Conservation (phyloP, 768 basidiomycete genomes). For the Hygrocybe coccinea region DNA sequence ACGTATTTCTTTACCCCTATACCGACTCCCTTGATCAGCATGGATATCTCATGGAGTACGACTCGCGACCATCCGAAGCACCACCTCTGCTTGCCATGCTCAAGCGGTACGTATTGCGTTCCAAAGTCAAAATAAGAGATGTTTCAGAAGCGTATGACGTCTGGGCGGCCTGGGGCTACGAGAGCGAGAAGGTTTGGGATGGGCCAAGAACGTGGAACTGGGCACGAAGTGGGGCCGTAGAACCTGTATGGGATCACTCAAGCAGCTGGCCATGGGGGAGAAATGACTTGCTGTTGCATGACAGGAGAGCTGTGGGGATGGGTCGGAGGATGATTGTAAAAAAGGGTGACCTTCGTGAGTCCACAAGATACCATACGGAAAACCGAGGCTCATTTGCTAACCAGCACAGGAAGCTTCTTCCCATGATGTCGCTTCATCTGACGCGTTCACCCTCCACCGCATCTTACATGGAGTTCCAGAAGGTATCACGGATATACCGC, state of each 20-base stretch:
- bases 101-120: conserved; percentile 80
- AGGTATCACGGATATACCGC: conserved; percentile 68
- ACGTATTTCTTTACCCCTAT: conserved; percentile 77
- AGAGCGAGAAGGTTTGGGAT: conserved; percentile 30
- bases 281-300: conserved; percentile 47
- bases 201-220: conserved; percentile 38
- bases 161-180: conserved; percentile 75
- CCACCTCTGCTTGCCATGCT: conserved; percentile 63
- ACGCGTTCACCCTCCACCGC: conserved; percentile 73
- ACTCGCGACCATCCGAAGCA: conserved; percentile 55
- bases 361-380: background rate
- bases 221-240: conserved; percentile 70
- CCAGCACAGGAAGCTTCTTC: conserved; percentile 51
- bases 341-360: conserved; percentile 73
- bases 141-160: conserved; percentile 74
- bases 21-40: conserved; percentile 38
- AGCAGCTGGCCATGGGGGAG: conserved; percentile 57
- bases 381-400: background rate
- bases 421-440: conserved; percentile 48
- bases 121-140: conserved; percentile 80
- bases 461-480: conserved; percentile 85
- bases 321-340: conserved; percentile 65
- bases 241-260: conserved; percentile 61
- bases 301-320: conserved; percentile 73
- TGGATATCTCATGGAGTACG: conserved; percentile 69